These are phyloP conservation scores for Betula pendula DNA, from an alignment of 306 rosid genomes.

Conservation along the genomic window DNA sequence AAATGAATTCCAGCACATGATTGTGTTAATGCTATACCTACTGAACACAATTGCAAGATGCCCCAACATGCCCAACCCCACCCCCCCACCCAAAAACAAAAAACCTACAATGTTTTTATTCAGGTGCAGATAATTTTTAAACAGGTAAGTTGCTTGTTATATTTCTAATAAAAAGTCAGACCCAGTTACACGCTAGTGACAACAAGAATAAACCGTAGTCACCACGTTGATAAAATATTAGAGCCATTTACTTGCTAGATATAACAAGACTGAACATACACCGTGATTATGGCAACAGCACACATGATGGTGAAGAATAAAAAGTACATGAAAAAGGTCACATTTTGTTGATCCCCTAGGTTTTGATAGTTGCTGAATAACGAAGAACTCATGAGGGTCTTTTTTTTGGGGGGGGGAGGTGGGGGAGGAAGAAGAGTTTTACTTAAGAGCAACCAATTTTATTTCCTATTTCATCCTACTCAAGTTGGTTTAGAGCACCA, in stretches of 20 bases:
- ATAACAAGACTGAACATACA: background rate
- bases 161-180: background rate
- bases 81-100: background rate
- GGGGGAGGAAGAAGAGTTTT: background rate
- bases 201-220: background rate
- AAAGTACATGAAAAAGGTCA: background rate
- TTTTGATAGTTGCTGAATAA: background rate
- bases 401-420: background rate
- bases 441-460: background rate
- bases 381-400: background rate
- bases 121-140: background rate
- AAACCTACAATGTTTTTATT: background rate
- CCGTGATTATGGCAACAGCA: background rate
- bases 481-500: background rate
- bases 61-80: background rate
- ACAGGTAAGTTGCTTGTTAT: background rate
- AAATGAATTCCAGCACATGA: constrained; percentile 1
- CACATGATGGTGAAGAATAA: background rate
- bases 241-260: background rate
- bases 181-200: background rate
- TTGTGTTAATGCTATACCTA: constrained; percentile 18
- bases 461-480: background rate
- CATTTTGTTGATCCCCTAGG: background rate
- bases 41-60: background rate
- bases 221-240: background rate